phyloP scores from a whole-genome alignment of 2,329 filamentous ascomycete species.

The Podosphaera aphanis region DNA sequence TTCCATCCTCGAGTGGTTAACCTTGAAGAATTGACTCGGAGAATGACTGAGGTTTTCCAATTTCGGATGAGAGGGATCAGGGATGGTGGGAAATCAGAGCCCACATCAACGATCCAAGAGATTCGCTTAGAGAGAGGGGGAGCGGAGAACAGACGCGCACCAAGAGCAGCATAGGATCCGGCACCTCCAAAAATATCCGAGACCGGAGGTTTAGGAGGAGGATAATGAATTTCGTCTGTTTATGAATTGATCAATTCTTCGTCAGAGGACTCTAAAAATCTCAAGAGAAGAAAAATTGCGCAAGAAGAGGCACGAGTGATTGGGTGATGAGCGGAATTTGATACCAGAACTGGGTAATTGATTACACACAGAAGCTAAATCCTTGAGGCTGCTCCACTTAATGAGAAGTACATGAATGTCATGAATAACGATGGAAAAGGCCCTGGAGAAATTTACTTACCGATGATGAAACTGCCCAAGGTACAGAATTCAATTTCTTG shows the following conservation, averaged over 20 bases:
- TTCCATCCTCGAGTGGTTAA: constrained; percentile 86
- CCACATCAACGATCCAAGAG: constrained; percentile 79
- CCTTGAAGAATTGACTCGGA: constrained; percentile 34
- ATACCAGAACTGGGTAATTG: not conserved
- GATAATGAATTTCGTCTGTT: constrained; percentile 79
- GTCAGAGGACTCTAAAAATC: not conserved
- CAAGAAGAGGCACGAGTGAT: too few species aligned
- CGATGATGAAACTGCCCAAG: constrained; percentile 52
- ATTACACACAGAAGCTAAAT: too few species aligned
- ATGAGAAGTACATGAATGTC: not conserved
- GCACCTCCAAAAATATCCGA: constrained; percentile 69
- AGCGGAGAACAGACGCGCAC: constrained; percentile 70
- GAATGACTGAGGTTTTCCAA: constrained; percentile 52
- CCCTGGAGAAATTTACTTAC: constrained; percentile 20
- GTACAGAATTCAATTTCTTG: constrained; percentile 41
- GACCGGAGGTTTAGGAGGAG: constrained; percentile 42
- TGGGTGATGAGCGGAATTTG: too few species aligned
- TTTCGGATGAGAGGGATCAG: constrained; percentile 39
- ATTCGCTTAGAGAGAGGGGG: constrained; percentile 37
- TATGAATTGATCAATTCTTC: not conserved
- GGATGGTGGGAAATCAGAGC: constrained; percentile 57
- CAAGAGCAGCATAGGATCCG: constrained; percentile 66
- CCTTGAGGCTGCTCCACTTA: too few species aligned
- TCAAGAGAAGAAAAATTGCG: not conserved
- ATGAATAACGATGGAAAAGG: not conserved